Evolutionary conservation across 495 filamentous ascomycete species (phyloP).

Genomic region (Daldinia loculata): DNA sequence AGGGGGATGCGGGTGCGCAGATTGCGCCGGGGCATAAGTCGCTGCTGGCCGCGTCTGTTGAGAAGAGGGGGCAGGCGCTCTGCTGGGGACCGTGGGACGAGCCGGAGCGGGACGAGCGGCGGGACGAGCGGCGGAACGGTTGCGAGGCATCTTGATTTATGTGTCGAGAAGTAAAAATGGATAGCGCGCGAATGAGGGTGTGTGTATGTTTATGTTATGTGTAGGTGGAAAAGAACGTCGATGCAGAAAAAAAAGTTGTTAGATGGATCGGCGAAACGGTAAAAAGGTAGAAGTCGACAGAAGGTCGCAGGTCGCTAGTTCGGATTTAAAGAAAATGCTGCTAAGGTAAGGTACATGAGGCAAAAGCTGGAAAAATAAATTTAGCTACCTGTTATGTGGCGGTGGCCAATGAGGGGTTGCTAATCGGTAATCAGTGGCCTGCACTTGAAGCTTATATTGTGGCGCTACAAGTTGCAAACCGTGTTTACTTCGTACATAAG

Average conservation of each 20-base stretch:
- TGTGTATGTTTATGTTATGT: background rate
- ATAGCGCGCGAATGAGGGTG: background rate
- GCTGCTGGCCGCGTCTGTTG: constrained; percentile 70
- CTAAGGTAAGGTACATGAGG: background rate
- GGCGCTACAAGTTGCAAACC: background rate
- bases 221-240: constrained; percentile 7
- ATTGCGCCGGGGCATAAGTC: constrained; percentile 69
- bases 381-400: no score
- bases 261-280: constrained; percentile 7
- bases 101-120: constrained; percentile 67
- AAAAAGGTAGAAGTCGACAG: constrained; percentile 19
- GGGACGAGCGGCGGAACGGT: constrained; percentile 70
- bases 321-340: constrained; percentile 40
- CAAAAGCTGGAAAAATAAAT: constrained; percentile 3
- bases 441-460: background rate
- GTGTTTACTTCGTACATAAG: no score
- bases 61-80: constrained; percentile 61
- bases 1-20: constrained; percentile 54
- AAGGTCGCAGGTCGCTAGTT: constrained; percentile 17
- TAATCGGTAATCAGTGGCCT: constrained; percentile 23
- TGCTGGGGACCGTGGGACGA: constrained; percentile 72
- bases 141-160: constrained; percentile 74
- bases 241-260: background rate
- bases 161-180: background rate
- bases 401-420: constrained; percentile 31